phyloP scores from a whole-genome alignment of 345 rosid species.

The Brassica incana region DNA sequence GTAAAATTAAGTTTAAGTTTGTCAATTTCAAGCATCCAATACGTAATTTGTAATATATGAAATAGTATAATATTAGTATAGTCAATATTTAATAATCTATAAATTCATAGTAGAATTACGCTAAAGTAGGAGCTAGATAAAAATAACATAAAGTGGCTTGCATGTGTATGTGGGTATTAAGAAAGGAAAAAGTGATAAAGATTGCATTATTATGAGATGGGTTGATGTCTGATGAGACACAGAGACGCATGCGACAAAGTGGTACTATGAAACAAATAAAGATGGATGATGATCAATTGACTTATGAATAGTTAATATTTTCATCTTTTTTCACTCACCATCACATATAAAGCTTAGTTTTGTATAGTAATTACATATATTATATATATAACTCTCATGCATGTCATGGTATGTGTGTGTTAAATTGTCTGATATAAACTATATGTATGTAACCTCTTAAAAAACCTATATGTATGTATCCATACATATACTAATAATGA shows the following conservation, averaged over 20 bases:
- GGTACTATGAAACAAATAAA: conserved; percentile 41
- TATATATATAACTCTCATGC: conserved; percentile 17
- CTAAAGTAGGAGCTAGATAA: conserved; percentile 16
- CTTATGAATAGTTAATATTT: conserved; percentile 40
- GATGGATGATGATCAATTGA: conserved; percentile 37
- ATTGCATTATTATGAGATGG: conserved; percentile 36
- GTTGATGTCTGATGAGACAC: conserved; percentile 32
- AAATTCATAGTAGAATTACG: conserved; percentile 8
- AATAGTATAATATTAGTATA: background rate
- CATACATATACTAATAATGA: background rate
- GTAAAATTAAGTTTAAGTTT: background rate
- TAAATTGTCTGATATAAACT: background rate
- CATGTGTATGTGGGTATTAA: conserved; percentile 36
- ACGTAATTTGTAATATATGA: background rate
- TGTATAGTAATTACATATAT: background rate
- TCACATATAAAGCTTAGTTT: conserved; percentile 21
- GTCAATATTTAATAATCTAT: background rate
- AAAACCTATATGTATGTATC: too few relatives aligned
- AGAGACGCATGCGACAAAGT: conserved; percentile 40
- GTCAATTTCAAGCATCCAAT: background rate
- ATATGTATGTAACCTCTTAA: background rate
- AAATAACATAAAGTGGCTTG: conserved; percentile 30
- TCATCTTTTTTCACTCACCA: conserved; percentile 38
- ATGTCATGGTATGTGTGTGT: conserved; percentile 10
- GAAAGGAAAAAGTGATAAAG: conserved; percentile 37